Conservation (phyloP, 495 filamentous ascomycete species). For the Xylaria grammica region DNA sequence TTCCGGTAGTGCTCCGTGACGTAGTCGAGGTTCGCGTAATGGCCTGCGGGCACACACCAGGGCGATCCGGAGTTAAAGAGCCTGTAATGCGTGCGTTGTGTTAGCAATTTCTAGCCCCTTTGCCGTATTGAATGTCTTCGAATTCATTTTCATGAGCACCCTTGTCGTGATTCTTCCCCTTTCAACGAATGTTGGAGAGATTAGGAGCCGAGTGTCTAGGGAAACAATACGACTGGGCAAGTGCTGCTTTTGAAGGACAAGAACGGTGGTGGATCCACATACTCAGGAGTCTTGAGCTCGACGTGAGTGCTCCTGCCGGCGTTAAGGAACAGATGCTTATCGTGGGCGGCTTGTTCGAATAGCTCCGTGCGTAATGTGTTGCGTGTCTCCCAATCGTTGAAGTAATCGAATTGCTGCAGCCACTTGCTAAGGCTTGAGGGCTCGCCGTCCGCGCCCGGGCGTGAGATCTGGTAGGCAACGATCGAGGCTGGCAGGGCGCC, state of each 20-base stretch:
- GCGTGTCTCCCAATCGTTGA: conserved; percentile 46
- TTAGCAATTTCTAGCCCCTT: conserved; percentile 15
- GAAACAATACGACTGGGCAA: neutral
- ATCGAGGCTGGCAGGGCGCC: conserved; percentile 39
- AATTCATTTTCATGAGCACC: neutral
- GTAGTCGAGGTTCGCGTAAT: conserved; percentile 48
- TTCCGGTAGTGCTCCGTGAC: conserved; percentile 54
- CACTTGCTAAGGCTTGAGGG: conserved; percentile 38
- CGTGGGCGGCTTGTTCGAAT: conserved; percentile 54
- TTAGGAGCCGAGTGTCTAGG: neutral
- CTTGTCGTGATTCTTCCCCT: neutral
- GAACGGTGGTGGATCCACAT: conserved; percentile 31
- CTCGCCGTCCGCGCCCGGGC: conserved; percentile 50
- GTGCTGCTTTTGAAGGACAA: neutral
- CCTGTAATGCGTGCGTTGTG: conserved; percentile 40
- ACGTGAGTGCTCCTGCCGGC: conserved; percentile 38
- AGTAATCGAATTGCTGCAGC: conserved; percentile 41
- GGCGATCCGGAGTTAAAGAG: conserved; percentile 48
- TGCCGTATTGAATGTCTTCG: neutral
- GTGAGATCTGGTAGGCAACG: conserved; percentile 47
- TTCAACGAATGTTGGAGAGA: neutral
- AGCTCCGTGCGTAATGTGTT: conserved; percentile 47
- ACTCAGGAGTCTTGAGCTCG: conserved; percentile 56
- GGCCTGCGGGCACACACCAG: conserved; percentile 52
- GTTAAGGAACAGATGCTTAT: conserved; percentile 49